Conservation (phyloP, 2,329 filamentous ascomycete species). For the Paradendryphiella salina region DNA sequence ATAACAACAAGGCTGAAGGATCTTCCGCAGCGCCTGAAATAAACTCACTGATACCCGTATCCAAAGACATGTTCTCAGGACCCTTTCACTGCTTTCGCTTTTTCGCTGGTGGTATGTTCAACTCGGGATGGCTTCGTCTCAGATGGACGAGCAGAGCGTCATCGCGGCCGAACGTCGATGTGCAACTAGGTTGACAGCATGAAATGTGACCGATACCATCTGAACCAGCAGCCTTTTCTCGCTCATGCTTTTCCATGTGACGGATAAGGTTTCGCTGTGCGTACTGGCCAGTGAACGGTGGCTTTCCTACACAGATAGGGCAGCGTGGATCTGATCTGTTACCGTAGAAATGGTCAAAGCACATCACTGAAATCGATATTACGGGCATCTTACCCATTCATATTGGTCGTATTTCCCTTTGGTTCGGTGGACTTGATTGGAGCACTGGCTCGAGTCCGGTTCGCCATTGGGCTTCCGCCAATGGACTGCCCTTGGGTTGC, state of each 20-base stretch:
- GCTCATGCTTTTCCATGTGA: not conserved
- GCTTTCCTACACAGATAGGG: not conserved
- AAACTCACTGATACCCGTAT: too few relatives aligned
- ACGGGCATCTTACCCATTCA: too few relatives aligned
- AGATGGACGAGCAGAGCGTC: slow-evolving; percentile 3
- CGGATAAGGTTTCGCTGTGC: not conserved
- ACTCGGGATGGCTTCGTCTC: slow-evolving; percentile 2
- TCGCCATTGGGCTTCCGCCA: too few relatives aligned
- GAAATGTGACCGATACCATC: not conserved
- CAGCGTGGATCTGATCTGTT: not conserved
- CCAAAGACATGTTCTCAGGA: too few relatives aligned
- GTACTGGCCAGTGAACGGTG: slow-evolving; percentile 1
- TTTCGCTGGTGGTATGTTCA: not conserved
- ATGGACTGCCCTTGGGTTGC: too few relatives aligned
- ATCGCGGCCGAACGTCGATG: not conserved
- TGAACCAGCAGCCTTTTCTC: not conserved
- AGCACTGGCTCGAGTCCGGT: too few relatives aligned
- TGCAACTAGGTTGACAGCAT: slow-evolving; percentile 1
- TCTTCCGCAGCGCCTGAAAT: too few relatives aligned
- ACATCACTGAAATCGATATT: too few relatives aligned
- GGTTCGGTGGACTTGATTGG: too few relatives aligned
- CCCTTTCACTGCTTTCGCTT: not conserved
- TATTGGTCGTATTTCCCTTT: too few relatives aligned
- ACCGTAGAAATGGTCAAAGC: not conserved
- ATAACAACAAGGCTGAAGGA: not conserved